Conservation (phyloP, 352 stramenopile species). For the Globisporangium emineosum region DNA sequence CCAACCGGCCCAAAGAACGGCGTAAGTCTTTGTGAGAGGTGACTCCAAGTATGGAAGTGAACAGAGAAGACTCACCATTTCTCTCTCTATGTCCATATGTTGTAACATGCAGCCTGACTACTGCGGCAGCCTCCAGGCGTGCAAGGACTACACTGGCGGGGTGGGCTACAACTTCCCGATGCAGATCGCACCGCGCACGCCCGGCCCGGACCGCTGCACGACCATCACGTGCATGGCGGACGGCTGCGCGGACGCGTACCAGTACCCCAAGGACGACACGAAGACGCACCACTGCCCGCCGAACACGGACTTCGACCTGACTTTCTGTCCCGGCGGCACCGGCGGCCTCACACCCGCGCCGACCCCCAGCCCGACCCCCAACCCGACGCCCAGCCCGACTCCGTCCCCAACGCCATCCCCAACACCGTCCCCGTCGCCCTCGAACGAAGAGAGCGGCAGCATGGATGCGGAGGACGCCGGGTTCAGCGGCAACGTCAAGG, state of each 20-base stretch:
- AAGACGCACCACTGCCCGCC: conserved; percentile 57
- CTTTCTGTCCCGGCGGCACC: conserved; percentile 50
- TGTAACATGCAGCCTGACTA: conserved; percentile 25
- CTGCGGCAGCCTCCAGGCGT: conserved; percentile 47
- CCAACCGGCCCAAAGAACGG: conserved; percentile 39
- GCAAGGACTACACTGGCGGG: conserved; percentile 49
- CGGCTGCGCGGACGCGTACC: conserved; percentile 60
- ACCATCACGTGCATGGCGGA: conserved; percentile 45
- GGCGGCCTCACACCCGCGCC: conserved; percentile 30
- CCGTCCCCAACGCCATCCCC: conserved; percentile 30
- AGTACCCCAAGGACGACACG: conserved; percentile 62
- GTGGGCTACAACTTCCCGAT: conserved; percentile 67
- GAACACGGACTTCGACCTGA: conserved; percentile 43
- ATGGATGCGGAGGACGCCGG: conserved; percentile 6
- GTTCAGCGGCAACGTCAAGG: conserved; percentile 11
- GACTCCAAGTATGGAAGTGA: too few species aligned
- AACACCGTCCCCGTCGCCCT: conserved; percentile 23
- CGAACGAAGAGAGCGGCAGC: conserved; percentile 13
- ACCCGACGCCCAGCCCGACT: conserved; percentile 26
- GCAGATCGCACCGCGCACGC: conserved; percentile 46
- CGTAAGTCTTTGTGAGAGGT: conserved; percentile 14
- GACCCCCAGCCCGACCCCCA: conserved; percentile 27
- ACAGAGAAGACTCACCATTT: not conserved
- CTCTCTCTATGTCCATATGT: not conserved
- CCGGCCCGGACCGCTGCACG: conserved; percentile 34